These are phyloP conservation scores for Penicillium sp. DNA, from an alignment of 2,329 filamentous ascomycete species.

Conservation along the genomic window DNA sequence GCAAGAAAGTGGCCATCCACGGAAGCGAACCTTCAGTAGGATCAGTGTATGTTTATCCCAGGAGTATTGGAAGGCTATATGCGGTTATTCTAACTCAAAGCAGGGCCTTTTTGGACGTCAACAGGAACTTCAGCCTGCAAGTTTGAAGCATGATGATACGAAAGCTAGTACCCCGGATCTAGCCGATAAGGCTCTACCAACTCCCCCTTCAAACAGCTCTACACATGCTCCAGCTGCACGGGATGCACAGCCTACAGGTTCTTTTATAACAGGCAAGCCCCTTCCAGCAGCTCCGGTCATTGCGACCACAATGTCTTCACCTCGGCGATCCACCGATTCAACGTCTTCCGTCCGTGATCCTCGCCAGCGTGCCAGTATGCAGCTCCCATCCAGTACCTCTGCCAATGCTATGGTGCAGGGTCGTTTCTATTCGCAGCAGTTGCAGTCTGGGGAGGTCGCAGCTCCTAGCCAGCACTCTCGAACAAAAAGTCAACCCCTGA, in stretches of 20 bases:
- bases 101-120: slow-evolving; percentile 20
- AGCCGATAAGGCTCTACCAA: slow-evolving; percentile 6
- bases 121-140: slow-evolving; percentile 2
- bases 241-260: neutral
- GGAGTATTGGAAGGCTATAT: neutral
- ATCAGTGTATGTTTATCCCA: slow-evolving; percentile 21
- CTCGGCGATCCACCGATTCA: slow-evolving; percentile 1
- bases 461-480: slow-evolving; percentile 6
- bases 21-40: slow-evolving; percentile 18
- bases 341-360: neutral
- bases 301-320: too few relatives aligned
- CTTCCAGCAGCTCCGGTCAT: neutral
- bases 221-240: neutral
- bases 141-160: neutral
- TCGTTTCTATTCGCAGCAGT: slow-evolving; percentile 20
- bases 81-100: slow-evolving; percentile 6
- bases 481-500: slow-evolving; percentile 7
- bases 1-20: slow-evolving; percentile 1
- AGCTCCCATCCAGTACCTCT: slow-evolving; percentile 5
- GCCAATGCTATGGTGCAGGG: slow-evolving; percentile 4
- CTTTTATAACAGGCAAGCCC: too few relatives aligned
- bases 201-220: neutral
- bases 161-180: neutral
- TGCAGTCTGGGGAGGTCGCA: slow-evolving; percentile 3
- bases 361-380: slow-evolving; percentile 10